A percentile compares a stretch with the other conserved stretches of the same genome.
phyloP scores from a whole-genome alignment of 768 basidiomycete species.

The Lactifluus piperatus region DNA sequence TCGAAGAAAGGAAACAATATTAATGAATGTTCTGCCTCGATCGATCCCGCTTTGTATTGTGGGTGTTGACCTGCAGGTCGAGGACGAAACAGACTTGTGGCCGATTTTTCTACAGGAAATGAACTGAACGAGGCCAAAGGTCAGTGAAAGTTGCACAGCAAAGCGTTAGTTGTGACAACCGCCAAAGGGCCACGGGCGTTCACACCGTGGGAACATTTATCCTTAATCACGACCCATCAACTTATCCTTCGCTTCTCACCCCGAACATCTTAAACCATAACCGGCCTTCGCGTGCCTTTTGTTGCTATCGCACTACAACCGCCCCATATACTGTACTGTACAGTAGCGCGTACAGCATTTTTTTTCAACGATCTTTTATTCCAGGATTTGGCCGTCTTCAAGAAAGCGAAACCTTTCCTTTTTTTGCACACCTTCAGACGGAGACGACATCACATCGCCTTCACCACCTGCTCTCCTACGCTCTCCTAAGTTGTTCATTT shows the following conservation, averaged over 20 bases:
- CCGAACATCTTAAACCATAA: too few relatives aligned
- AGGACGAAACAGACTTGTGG: conserved; percentile 1
- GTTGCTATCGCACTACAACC: too few relatives aligned
- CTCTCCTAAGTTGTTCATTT: neutral
- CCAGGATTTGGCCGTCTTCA: too few relatives aligned
- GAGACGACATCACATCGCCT: neutral
- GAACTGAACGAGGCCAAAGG: neutral
- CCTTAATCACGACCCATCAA: neutral
- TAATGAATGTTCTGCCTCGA: conserved; percentile 6
- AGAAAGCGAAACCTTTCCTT: too few relatives aligned
- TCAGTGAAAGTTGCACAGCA: neutral
- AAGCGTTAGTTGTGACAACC: neutral
- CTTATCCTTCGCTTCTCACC: too few relatives aligned
- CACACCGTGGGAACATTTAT: neutral
- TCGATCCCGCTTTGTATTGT: conserved; percentile 9
- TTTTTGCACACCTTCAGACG: too few relatives aligned
- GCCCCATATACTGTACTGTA: too few relatives aligned
- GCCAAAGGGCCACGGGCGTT: neutral
- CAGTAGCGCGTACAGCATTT: too few relatives aligned
- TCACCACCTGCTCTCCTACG: too few relatives aligned
- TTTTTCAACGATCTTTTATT: too few relatives aligned
- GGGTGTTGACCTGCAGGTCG: conserved; percentile 3
- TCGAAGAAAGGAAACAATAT: neutral
- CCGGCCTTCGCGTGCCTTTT: too few relatives aligned
- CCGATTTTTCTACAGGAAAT: neutral